Conservation (phyloP, 805 yeast genomes). For the Maudiozyma serrabonitensis region DNA sequence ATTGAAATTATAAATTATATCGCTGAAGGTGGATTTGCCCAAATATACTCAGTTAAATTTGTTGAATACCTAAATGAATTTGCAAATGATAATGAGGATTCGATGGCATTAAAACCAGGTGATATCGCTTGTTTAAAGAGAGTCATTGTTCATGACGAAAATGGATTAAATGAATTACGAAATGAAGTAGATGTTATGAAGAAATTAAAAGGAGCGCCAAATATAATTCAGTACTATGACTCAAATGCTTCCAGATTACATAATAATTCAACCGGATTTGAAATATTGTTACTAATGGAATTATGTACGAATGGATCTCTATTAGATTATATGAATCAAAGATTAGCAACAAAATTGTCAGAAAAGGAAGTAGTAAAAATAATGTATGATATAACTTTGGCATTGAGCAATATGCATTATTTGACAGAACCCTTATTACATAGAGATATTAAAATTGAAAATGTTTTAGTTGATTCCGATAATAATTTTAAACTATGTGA, state of each 20-base stretch:
- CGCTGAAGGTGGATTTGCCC: conserved; percentile 76
- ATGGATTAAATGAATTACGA: conserved; percentile 54
- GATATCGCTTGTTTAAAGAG: conserved; percentile 62
- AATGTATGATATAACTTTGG: conserved; percentile 72
- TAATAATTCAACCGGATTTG: conserved; percentile 45
- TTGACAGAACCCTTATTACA: conserved; percentile 67
- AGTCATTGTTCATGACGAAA: conserved; percentile 64
- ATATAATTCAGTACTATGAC: conserved; percentile 63
- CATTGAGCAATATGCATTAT: conserved; percentile 81
- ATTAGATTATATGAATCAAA: conserved; percentile 82
- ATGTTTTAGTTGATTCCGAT: conserved; percentile 67
- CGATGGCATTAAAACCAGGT: conserved; percentile 31
- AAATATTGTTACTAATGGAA: conserved; percentile 89
- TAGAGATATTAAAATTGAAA: conserved; percentile 90
- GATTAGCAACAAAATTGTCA: conserved; percentile 67
- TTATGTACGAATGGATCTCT: conserved; percentile 84
- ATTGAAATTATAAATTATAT: conserved; percentile 47
- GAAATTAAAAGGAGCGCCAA: conserved; percentile 42
- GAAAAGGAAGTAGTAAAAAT: conserved; percentile 75
- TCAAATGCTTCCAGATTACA: conserved; percentile 57
- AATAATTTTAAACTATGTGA: conserved; percentile 79
- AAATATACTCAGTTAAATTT: conserved; percentile 57
- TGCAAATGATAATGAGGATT: conserved; percentile 22
- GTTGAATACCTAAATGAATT: conserved; percentile 22
- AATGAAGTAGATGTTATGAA: conserved; percentile 81